Percentiles rank a stretch among this genome's conserved stretches.
phyloP scores from a whole-genome alignment of 75 land plant genomes.

The Gnetum montanum region DNA sequence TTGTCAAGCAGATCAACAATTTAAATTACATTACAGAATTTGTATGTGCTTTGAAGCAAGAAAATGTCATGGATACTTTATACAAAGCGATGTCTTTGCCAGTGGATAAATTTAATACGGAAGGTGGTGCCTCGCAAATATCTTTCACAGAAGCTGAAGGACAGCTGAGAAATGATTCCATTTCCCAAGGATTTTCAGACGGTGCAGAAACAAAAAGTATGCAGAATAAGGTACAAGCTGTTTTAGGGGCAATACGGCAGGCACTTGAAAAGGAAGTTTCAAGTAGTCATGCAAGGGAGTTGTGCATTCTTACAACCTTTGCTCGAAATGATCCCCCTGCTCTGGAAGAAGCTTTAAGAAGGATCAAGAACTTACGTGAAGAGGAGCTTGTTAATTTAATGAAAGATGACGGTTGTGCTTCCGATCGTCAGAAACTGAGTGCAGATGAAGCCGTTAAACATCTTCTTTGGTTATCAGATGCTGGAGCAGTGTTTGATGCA shows the following conservation, averaged over 20 bases:
- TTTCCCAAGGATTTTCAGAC: not conserved
- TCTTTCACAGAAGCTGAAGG: not conserved
- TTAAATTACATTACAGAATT: conserved; percentile 86
- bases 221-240: conserved; percentile 47
- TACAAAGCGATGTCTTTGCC: conserved; percentile 47
- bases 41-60: conserved; percentile 67
- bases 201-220: not conserved
- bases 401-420: conserved; percentile 17
- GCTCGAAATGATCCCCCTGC: conserved; percentile 90
- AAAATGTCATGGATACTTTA: conserved; percentile 51
- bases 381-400: conserved; percentile 40
- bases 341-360: conserved; percentile 76
- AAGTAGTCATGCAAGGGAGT: conserved; percentile 75
- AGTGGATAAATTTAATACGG: not conserved
- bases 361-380: conserved; percentile 79
- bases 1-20: conserved; percentile 81
- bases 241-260: conserved; percentile 57
- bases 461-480: conserved; percentile 86
- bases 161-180: not conserved
- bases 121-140: not conserved
- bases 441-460: conserved; percentile 91
- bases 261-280: conserved; percentile 63
- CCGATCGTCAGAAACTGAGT: conserved; percentile 33
- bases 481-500: conserved; percentile 78
- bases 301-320: conserved; percentile 87